Evolutionary conservation across 345 rosid genomes (phyloP).

Genomic region (Psidium guajava): DNA sequence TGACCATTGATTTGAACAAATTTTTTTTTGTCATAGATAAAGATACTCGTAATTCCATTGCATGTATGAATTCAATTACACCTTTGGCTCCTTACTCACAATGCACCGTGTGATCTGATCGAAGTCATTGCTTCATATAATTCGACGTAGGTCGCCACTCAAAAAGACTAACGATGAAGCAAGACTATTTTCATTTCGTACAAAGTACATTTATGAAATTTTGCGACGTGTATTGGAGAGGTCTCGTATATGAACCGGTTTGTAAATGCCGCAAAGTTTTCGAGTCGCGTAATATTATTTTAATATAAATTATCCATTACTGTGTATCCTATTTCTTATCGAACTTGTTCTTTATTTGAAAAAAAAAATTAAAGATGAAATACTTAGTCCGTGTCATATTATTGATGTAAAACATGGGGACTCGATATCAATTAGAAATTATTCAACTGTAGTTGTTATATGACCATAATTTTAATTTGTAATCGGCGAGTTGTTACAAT

Average conservation of each 20-base stretch:
- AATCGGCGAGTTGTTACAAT: neutral
- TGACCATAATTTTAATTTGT: neutral
- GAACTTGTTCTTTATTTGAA: neutral
- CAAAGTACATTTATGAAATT: too few relatives aligned
- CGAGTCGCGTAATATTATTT: neutral
- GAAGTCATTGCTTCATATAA: too few relatives aligned
- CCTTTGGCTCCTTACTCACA: neutral
- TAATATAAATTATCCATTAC: neutral
- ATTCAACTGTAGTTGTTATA: neutral
- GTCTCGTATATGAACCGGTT: neutral
- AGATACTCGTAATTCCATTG: neutral
- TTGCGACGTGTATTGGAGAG: too few relatives aligned
- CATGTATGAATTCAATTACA: neutral
- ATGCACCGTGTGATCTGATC: neutral
- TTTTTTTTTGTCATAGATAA: neutral
- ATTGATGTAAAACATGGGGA: neutral
- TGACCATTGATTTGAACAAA: neutral
- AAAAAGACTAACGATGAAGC: too few relatives aligned
- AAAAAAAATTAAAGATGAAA: neutral
- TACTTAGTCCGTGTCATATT: neutral
- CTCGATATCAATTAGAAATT: neutral
- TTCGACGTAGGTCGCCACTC: too few relatives aligned
- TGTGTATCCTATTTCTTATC: neutral
- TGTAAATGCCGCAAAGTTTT: neutral
- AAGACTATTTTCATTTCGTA: too few relatives aligned